Evolutionary conservation across 371 early-diverging fungal species (phyloP).

Genomic region (Chytridium lagenaria): DNA sequence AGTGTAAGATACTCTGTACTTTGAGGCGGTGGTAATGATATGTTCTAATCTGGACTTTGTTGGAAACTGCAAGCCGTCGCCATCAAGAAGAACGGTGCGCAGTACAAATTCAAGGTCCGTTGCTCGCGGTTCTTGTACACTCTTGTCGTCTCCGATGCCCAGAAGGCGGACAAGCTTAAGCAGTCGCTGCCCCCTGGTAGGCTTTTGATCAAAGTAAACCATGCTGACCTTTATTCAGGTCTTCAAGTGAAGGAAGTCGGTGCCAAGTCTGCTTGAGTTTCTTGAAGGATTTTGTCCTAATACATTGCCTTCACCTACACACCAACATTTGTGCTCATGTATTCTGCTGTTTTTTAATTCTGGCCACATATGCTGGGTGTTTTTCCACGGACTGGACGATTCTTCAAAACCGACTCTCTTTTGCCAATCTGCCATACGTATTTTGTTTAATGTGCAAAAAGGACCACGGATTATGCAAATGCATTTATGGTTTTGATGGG

Average conservation of each 20-base stretch:
- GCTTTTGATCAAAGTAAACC: constrained; percentile 10
- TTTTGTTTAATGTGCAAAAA: neutral
- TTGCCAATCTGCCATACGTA: neutral
- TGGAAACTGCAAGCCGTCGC: constrained; percentile 68
- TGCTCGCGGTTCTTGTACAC: constrained; percentile 98
- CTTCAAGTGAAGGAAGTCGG: constrained; percentile 36
- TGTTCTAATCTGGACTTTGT: neutral
- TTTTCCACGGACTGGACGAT: too few species aligned
- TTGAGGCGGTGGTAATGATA: neutral
- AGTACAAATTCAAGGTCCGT: constrained; percentile 98
- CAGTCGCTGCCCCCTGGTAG: constrained; percentile 62
- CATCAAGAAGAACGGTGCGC: constrained; percentile 96
- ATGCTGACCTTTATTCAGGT: constrained; percentile 8
- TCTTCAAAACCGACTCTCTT: too few species aligned
- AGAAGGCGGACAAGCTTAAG: constrained; percentile 96
- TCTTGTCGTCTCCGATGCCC: constrained; percentile 91
- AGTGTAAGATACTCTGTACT: constrained; percentile 61
- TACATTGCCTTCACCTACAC: too few species aligned
- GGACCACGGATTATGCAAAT: neutral
- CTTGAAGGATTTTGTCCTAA: neutral
- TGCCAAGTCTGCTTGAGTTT: constrained; percentile 31
- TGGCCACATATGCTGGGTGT: too few species aligned
- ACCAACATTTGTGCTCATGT: too few species aligned
- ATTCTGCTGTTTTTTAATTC: too few species aligned
- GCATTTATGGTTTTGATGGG: neutral